Evolutionary conservation across 2,329 filamentous ascomycete species (phyloP), one percentile per base, ranked within the genome.

Genomic region (Claviceps capensis): DNA sequence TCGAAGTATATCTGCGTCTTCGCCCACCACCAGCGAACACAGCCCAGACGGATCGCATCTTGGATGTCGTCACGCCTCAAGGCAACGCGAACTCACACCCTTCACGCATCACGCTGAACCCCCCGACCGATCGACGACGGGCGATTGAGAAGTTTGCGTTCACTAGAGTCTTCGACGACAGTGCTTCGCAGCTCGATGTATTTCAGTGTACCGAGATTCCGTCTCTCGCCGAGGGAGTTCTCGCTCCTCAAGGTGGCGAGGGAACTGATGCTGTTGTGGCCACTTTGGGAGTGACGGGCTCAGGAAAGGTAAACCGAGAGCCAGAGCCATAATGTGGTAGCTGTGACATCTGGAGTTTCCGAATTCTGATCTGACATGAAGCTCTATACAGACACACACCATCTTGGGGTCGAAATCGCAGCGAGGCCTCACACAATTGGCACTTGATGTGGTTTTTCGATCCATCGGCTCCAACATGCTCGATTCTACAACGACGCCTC

Each of bases 141-240:
- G 89, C 90, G 1, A 81, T 96, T 38, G 93, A 98, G 67, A 88
- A 86, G 64, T 98, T 97, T 65, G 87, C 84, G 1, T 98, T 98
- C 63, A 98, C 93, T 0, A 82, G 82, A 56, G 89, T 98, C 1
- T 96, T 97, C 60, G 86, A 94, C 60, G 90, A 97, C 63, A 76
- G 85, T 61, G 83, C 88, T 1, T 80, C 79, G 6, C 93, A 98
- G 64, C 73, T 93, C 30, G 88, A 96, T 61, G 70, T 98, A 9
- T 96, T 98, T 63, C 78, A 88, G 58, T 83, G 83, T 61, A 87
- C 85, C 0, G 84, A 85, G 23, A 79, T 95, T 45, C 71, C 85
- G 14, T 76, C 81, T 1, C 73, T 96, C 44, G 78, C 96, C 6
- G 83, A 91, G 60, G 88, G 88, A 19, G 89, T 95, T 3, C 65